phyloP scores from a whole-genome alignment of 257 asterid genomes.

The Thymus quinquecostatus region DNA sequence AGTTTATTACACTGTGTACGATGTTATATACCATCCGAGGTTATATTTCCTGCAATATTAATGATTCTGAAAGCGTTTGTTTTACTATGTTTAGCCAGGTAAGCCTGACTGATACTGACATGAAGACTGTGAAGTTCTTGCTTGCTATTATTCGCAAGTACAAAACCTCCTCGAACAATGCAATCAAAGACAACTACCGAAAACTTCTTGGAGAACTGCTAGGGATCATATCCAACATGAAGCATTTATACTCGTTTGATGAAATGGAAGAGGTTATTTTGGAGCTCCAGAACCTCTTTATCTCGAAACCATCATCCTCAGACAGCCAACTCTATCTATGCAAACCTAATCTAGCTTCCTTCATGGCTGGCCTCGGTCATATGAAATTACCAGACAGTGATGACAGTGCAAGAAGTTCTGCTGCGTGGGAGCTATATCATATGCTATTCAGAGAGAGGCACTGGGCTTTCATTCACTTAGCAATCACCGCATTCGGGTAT shows the following conservation, averaged over 20 bases:
- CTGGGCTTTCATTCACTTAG: slow-evolving; percentile 88
- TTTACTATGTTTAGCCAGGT: slow-evolving; percentile 58
- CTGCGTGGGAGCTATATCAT: slow-evolving; percentile 81
- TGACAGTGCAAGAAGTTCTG: slow-evolving; percentile 58
- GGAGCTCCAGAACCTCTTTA: slow-evolving; percentile 78
- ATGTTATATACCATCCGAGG: neutral
- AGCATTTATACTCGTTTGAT: slow-evolving; percentile 64
- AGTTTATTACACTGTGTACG: slow-evolving; percentile 40
- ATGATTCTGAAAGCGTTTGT: slow-evolving; percentile 17
- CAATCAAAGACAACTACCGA: slow-evolving; percentile 49
- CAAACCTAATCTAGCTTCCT: slow-evolving; percentile 76
- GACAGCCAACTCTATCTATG: slow-evolving; percentile 55
- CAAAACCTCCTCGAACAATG: slow-evolving; percentile 52
- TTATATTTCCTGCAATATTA: neutral
- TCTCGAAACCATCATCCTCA: slow-evolving; percentile 51
- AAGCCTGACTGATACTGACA: slow-evolving; percentile 76
- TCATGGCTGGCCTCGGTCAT: slow-evolving; percentile 88
- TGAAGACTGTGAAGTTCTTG: slow-evolving; percentile 74
- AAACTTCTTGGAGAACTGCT: slow-evolving; percentile 73
- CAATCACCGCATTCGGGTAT: slow-evolving; percentile 74
- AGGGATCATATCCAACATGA: slow-evolving; percentile 69
- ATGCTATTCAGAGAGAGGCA: slow-evolving; percentile 79
- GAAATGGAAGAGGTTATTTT: slow-evolving; percentile 77
- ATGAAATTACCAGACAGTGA: slow-evolving; percentile 57
- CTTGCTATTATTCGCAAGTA: slow-evolving; percentile 59